These are phyloP conservation scores for Penicillium sclerotigenum DNA, from an alignment of 2,329 filamentous ascomycete species.

Conservation along the genomic window DNA sequence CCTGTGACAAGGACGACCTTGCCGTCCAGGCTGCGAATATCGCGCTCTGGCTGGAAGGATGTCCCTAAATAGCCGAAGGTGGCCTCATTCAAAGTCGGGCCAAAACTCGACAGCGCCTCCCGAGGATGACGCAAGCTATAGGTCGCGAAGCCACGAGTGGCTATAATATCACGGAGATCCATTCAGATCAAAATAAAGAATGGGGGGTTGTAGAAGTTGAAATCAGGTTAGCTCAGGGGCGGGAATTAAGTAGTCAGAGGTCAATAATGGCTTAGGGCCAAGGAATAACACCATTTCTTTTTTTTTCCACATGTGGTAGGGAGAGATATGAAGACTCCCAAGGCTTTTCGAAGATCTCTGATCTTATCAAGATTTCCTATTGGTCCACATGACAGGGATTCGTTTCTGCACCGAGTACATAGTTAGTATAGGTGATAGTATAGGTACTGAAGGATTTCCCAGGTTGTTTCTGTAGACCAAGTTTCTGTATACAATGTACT, in stretches of 20 bases:
- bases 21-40: constrained; percentile 47
- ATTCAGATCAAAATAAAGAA: constrained; percentile 3
- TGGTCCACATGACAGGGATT: neutral
- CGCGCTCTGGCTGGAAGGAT: constrained; percentile 43
- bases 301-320: neutral
- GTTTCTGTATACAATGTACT: too few species aligned
- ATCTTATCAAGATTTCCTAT: neutral
- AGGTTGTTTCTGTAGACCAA: too few species aligned
- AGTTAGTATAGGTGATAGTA: too few species aligned
- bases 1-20: constrained; percentile 54
- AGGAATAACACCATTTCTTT: neutral
- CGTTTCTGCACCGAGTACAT: too few species aligned
- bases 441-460: too few species aligned
- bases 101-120: constrained; percentile 31
- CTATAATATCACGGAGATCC: constrained; percentile 16
- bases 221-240: neutral
- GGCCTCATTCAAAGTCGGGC: constrained; percentile 36
- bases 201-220: neutral
- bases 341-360: neutral
- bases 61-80: constrained; percentile 34
- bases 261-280: neutral
- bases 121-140: constrained; percentile 29
- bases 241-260: neutral
- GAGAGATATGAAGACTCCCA: neutral
- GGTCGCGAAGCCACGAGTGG: constrained; percentile 15